Conservation (phyloP, 768 basidiomycete species). For the Hemileccinum impolitum region DNA sequence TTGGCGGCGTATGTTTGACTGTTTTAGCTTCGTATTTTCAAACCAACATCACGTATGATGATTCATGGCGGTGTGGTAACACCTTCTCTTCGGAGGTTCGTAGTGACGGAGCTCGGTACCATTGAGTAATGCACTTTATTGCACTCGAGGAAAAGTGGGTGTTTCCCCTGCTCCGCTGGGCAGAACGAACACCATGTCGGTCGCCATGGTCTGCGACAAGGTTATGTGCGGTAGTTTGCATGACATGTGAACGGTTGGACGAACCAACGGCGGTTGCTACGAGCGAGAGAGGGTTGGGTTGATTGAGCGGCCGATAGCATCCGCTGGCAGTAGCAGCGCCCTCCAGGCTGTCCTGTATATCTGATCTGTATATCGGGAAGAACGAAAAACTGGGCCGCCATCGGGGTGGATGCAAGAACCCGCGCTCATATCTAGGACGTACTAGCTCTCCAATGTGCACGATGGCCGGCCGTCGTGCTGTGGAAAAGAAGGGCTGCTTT, state of each 20-base stretch:
- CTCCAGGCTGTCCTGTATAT: conserved; percentile 1
- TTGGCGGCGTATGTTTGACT: not conserved
- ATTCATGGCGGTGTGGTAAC: not conserved
- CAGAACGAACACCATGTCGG: not conserved
- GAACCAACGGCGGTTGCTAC: not conserved
- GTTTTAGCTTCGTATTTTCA: not conserved
- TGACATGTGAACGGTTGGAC: conserved; percentile 1
- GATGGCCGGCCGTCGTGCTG: not conserved
- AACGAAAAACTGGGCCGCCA: not conserved
- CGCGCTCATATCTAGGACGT: not conserved
- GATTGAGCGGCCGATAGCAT: not conserved
- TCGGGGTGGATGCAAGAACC: conserved; percentile 6
- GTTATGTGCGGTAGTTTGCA: not conserved
- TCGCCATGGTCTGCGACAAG: not conserved
- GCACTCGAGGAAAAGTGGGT: not conserved
- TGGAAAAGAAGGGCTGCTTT: conserved; percentile 6
- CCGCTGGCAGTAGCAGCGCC: not conserved
- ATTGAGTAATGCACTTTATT: too few relatives aligned
- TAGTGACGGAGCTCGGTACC: too few relatives aligned
- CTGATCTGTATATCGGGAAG: conserved; percentile 11
- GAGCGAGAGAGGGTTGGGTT: not conserved
- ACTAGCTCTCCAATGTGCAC: not conserved
- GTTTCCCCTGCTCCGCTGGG: not conserved
- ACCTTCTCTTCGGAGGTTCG: not conserved
- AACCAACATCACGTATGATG: not conserved